These are phyloP conservation scores for Oxyria digyna DNA, from an alignment of 148 eudicot species.

Conservation along the genomic window DNA sequence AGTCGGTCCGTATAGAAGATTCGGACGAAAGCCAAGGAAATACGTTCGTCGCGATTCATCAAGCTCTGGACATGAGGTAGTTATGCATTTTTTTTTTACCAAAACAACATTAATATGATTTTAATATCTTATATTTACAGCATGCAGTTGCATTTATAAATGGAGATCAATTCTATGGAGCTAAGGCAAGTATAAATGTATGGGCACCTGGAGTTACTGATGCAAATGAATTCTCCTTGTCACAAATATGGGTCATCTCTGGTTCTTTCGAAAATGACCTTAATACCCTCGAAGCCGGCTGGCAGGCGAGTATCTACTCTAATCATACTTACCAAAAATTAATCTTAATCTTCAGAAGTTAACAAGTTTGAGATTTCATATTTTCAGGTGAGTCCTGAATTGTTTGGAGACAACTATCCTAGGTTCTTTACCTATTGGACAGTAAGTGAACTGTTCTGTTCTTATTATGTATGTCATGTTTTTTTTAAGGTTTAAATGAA, in stretches of 20 bases:
- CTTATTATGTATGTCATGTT: background rate
- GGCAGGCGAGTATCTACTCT: slow-evolving; percentile 61
- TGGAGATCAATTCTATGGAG: slow-evolving; percentile 86
- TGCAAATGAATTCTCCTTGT: slow-evolving; percentile 72
- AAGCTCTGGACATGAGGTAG: slow-evolving; percentile 87
- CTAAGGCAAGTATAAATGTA: slow-evolving; percentile 88
- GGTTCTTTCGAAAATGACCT: slow-evolving; percentile 92
- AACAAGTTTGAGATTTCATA: background rate
- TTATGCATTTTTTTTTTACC: background rate
- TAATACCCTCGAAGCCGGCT: slow-evolving; percentile 96
- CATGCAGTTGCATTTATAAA: slow-evolving; percentile 93
- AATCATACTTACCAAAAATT: no score
- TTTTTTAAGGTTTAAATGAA: background rate
- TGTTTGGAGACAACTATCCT: slow-evolving; percentile 81
- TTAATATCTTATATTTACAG: slow-evolving; percentile 18
- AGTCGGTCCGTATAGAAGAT: slow-evolving; percentile 43
- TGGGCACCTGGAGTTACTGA: slow-evolving; percentile 85
- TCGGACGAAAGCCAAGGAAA: slow-evolving; percentile 60
- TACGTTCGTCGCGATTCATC: slow-evolving; percentile 51
- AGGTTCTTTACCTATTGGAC: slow-evolving; percentile 99
- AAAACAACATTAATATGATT: background rate
- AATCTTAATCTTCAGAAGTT: background rate
- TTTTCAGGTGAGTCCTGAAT: slow-evolving; percentile 76
- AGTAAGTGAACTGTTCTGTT: slow-evolving; percentile 26
- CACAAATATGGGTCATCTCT: slow-evolving; percentile 90